phyloP scores from a whole-genome alignment of 2,329 filamentous ascomycete genomes.

The Cordyceps tenuipes region DNA sequence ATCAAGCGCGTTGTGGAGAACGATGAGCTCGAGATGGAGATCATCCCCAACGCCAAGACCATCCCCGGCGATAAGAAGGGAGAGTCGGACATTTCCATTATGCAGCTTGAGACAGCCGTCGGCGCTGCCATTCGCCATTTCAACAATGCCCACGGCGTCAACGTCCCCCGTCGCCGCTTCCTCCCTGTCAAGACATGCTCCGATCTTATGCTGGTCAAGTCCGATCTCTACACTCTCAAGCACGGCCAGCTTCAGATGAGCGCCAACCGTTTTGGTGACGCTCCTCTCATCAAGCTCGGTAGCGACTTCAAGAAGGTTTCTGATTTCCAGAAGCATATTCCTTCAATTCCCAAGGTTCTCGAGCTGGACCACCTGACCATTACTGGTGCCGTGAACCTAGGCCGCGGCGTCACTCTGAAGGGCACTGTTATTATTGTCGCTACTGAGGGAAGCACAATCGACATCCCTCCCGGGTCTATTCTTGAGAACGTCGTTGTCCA shows the following conservation, averaged over 20 bases:
- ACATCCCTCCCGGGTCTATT: constrained; percentile 92
- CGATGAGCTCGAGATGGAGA: constrained; percentile 98
- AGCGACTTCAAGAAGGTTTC: constrained; percentile 99
- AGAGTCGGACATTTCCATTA: constrained; percentile 93
- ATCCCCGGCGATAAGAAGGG: constrained; percentile 99
- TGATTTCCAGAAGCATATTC: constrained; percentile 83
- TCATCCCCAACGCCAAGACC: constrained; percentile 98
- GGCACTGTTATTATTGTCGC: constrained; percentile 98
- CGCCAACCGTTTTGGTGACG: constrained; percentile 90
- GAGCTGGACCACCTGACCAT: constrained; percentile 95
- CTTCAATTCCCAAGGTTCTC: constrained; percentile 82
- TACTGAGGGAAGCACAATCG: constrained; percentile 94
- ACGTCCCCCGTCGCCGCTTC: constrained; percentile 95
- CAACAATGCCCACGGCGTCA: constrained; percentile 96
- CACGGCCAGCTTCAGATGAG: constrained; percentile 98
- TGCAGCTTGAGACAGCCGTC: constrained; percentile 97
- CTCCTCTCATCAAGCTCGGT: constrained; percentile 96
- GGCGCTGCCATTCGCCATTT: constrained; percentile 98
- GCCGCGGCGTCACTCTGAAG: constrained; percentile 91
- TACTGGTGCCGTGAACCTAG: constrained; percentile 93
- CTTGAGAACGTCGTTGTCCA: constrained; percentile 99
- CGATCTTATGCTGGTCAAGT: constrained; percentile 99
- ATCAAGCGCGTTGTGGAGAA: constrained; percentile 99
- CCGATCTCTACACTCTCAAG: constrained; percentile 96
- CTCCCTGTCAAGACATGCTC: constrained; percentile 99